Base-by-base conservation (phyloP, 1,139 yeast genomes). In the Hansenula anomala region DNA sequence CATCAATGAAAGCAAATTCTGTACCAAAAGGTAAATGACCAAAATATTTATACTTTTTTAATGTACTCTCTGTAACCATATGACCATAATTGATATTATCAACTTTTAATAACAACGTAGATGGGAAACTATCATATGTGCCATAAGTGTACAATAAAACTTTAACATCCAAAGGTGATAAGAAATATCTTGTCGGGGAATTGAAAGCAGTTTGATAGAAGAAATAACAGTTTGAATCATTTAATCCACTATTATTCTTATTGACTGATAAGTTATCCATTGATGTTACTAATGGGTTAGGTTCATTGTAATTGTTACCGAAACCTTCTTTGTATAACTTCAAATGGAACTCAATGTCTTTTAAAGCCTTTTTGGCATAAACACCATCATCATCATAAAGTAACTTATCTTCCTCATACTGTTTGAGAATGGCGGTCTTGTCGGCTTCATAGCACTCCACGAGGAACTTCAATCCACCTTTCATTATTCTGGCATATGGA, bases 21-120 rank as follows among this genome's bases (percentile, higher is more conserved):
- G 96, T 80, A 1, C 97, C 97, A 25, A 77, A 58, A 0, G 99
- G 97, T 28, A 89, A 61, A 60, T 90, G 95, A 1, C 85, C 72
- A 41, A 92, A 63, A 56, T 85, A 89, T 56, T 88, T 90, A 58
- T 74, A 74, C 49, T 79, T 77, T 40, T 77, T 74, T 13, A 85
- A 58, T 4, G 45, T 66, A 43, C 62, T 78, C 63, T 52, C 75
- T 40, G 65, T 78, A 39, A 78, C 71, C 20, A 70, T 66, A 36
- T 78, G 68, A 23, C 83, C 90, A 54, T 75, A 76, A 36, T 70
- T 74, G 34, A 90, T 75, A 56, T 81, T 82, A 50, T 87, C 95
- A 14, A 92, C 75, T 31, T 70, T 73, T 10, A 77, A 76, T 6
- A 75, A 63, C 9, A 90, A 57, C 0, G 75, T 66, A 2, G 82